Conservation (phyloP, 768 basidiomycete species). For the Pleurotus tuber-regium region DNA sequence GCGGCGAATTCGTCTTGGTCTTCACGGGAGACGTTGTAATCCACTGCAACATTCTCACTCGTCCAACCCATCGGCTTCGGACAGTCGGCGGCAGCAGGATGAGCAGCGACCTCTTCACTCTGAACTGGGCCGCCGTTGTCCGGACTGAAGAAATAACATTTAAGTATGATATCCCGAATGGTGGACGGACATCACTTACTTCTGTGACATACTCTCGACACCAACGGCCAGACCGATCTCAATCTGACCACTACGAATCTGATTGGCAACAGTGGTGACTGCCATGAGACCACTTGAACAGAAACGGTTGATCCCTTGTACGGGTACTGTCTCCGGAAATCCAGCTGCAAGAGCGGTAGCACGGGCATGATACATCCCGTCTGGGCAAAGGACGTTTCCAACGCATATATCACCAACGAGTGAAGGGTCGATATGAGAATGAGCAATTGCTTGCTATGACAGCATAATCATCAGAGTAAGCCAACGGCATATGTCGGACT, state of each 20-base stretch:
- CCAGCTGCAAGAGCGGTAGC: slow-evolving; percentile 78
- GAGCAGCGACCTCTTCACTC: slow-evolving; percentile 58
- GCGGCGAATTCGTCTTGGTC: slow-evolving; percentile 78
- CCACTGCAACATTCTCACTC: slow-evolving; percentile 78
- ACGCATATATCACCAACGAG: slow-evolving; percentile 78
- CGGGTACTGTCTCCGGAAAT: slow-evolving; percentile 72
- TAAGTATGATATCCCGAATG: neutral
- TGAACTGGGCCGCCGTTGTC: slow-evolving; percentile 60
- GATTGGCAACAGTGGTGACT: slow-evolving; percentile 71
- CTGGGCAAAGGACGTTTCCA: slow-evolving; percentile 69
- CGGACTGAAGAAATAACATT: slow-evolving; percentile 39
- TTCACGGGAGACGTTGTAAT: slow-evolving; percentile 69
- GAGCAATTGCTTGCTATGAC: slow-evolving; percentile 53
- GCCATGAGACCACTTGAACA: slow-evolving; percentile 90
- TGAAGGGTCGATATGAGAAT: slow-evolving; percentile 58
- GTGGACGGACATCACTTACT: slow-evolving; percentile 32
- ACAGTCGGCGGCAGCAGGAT: slow-evolving; percentile 59
- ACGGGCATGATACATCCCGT: slow-evolving; percentile 68
- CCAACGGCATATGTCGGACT: slow-evolving; percentile 11
- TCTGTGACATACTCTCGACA: slow-evolving; percentile 84
- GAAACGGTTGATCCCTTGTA: slow-evolving; percentile 76
- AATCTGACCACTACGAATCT: slow-evolving; percentile 75
- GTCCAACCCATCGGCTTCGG: slow-evolving; percentile 86
- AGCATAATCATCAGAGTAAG: slow-evolving; percentile 8
- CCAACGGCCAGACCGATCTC: slow-evolving; percentile 79